A percentile compares a stretch with the other conserved stretches of the same genome.
These are phyloP conservation scores for Paecilomyces variotii DNA, from an alignment of 2,329 filamentous ascomycete species.

Conservation along the genomic window DNA sequence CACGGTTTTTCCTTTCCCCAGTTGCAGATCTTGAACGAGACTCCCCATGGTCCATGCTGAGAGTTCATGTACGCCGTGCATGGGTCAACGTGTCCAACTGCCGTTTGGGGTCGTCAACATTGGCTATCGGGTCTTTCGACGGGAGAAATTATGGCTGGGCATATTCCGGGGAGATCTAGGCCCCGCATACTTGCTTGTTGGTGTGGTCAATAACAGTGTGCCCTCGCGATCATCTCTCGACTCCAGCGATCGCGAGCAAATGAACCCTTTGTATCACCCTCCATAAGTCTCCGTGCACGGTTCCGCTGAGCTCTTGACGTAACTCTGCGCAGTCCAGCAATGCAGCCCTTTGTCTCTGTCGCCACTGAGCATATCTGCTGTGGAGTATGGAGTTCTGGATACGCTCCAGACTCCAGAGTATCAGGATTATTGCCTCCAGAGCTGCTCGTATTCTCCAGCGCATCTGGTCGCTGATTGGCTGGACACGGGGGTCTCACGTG, in stretches of 20 bases:
- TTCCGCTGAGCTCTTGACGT: not conserved
- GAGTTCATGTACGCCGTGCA: not conserved
- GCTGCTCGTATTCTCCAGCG: not conserved
- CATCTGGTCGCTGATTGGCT: not conserved
- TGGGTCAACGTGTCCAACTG: not conserved
- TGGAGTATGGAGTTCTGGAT: not conserved
- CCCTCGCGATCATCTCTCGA: not conserved
- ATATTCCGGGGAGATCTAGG: not conserved
- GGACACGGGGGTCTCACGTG: not conserved
- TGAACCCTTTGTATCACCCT: not conserved
- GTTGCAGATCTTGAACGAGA: not conserved
- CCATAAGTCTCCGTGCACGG: not conserved
- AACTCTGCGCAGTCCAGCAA: not conserved
- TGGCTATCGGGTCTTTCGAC: not conserved
- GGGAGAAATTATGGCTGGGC: not conserved
- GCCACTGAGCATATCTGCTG: not conserved
- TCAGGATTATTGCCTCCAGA: not conserved
- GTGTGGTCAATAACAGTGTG: not conserved
- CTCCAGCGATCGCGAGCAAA: not conserved
- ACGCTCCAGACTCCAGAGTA: not conserved
- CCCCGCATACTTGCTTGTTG: not conserved
- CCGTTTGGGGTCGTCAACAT: not conserved
- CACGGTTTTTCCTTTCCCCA: not conserved
- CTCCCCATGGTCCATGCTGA: not conserved
- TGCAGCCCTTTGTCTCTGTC: not conserved